A percentile compares a stretch with the other conserved stretches of the same genome.
Evolutionary conservation across 129 eudicot genomes (phyloP).

Genomic region (Saposhnikovia divaricata): DNA sequence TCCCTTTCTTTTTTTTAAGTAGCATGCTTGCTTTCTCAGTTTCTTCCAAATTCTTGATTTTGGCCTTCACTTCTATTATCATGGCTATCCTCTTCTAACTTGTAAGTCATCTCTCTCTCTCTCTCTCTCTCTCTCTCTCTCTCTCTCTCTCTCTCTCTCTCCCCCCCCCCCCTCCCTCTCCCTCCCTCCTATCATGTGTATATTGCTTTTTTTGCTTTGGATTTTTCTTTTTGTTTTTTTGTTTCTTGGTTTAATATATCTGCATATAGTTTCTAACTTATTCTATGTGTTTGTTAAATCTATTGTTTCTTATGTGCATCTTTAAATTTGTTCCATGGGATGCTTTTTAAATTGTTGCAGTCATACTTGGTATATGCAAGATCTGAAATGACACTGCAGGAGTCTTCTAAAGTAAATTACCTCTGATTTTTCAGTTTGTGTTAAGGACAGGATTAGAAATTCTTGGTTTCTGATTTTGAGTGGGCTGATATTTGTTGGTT

Average conservation of each 20-base stretch:
- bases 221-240: neutral
- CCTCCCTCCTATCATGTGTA: neutral
- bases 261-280: neutral
- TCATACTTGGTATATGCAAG: neutral
- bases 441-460: neutral
- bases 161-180: no score
- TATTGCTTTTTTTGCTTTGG: neutral
- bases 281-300: neutral
- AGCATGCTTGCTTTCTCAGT: neutral
- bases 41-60: neutral
- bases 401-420: neutral
- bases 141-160: no score
- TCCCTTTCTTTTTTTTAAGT: neutral
- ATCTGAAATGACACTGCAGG: slow-evolving; percentile 1
- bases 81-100: slow-evolving; percentile 2
- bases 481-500: neutral
- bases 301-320: neutral
- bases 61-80: neutral
- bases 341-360: neutral
- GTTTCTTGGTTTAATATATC: neutral
- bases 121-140: neutral
- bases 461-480: neutral
- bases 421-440: neutral
- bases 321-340: neutral
- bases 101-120: neutral